Percentiles rank a stretch among this genome's conserved stretches.
Conservation (phyloP, 2,329 filamentous ascomycete genomes). For the Aspergillus sergii region DNA sequence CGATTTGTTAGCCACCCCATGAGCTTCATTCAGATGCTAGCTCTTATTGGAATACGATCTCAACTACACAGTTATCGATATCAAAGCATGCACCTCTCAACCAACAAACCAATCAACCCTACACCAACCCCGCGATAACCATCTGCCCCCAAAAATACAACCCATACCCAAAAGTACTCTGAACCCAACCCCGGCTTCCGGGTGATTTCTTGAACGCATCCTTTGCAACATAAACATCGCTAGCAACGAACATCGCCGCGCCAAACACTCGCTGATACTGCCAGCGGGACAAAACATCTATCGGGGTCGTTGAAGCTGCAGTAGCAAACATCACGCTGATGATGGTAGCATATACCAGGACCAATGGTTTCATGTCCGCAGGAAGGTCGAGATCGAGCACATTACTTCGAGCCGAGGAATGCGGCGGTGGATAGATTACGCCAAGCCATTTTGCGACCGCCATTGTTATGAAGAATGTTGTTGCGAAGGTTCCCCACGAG, state of each 20-base stretch:
- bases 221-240: constrained; percentile 35
- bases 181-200: constrained; percentile 17
- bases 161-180: constrained; percentile 23
- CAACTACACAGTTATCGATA: background rate
- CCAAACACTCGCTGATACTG: constrained; percentile 28
- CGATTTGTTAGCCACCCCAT: background rate
- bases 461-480: constrained; percentile 23
- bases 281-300: constrained; percentile 7
- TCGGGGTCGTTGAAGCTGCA: constrained; percentile 22
- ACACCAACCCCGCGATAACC: constrained; percentile 23
- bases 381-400: constrained; percentile 26
- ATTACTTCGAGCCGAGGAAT: constrained; percentile 19
- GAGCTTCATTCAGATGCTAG: background rate
- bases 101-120: background rate
- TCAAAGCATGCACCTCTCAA: background rate
- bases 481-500: constrained; percentile 19
- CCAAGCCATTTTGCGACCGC: constrained; percentile 27
- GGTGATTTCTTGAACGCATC: constrained; percentile 29
- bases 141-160: constrained; percentile 35
- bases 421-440: constrained; percentile 26
- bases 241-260: constrained; percentile 34
- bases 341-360: constrained; percentile 28
- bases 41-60: background rate
- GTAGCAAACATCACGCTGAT: constrained; percentile 32
- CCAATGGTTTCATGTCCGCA: constrained; percentile 29